These are phyloP conservation scores for Phytophthora macrochlamydospora DNA, from an alignment of 352 stramenopile genomes.

Conservation along the genomic window DNA sequence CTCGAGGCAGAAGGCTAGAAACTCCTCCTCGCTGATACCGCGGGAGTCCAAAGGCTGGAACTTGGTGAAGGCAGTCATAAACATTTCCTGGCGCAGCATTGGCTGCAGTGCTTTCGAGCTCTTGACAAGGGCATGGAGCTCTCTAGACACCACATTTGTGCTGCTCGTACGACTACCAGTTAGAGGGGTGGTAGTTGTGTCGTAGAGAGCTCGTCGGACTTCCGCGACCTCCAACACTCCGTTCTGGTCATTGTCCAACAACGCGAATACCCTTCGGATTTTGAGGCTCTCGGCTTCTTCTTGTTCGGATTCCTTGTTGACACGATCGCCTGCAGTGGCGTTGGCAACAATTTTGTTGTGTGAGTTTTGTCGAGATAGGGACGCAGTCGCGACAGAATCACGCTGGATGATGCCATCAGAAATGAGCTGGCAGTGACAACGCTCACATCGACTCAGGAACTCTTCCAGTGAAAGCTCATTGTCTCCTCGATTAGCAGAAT, in stretches of 20 bases:
- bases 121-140: constrained; percentile 43
- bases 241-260: constrained; percentile 66
- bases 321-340: too few species aligned
- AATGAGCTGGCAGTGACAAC: constrained; percentile 53
- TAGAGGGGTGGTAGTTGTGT: constrained; percentile 19
- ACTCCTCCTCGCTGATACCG: constrained; percentile 73
- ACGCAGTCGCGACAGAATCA: constrained; percentile 2
- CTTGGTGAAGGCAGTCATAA: constrained; percentile 64
- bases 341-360: neutral
- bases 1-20: constrained; percentile 78
- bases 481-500: neutral
- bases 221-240: constrained; percentile 69
- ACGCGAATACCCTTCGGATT: constrained; percentile 57
- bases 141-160: constrained; percentile 4
- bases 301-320: neutral
- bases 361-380: neutral
- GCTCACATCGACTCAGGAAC: constrained; percentile 54
- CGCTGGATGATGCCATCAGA: constrained; percentile 36
- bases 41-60: constrained; percentile 63
- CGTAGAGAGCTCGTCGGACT: constrained; percentile 50
- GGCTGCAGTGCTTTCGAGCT: constrained; percentile 59
- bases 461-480: constrained; percentile 58
- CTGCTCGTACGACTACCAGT: neutral
- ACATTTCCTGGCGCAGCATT: constrained; percentile 59
- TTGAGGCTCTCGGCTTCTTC: constrained; percentile 46